Conservation (phyloP, 176 grass and related monocot species). For the Triticum aestivum region DNA sequence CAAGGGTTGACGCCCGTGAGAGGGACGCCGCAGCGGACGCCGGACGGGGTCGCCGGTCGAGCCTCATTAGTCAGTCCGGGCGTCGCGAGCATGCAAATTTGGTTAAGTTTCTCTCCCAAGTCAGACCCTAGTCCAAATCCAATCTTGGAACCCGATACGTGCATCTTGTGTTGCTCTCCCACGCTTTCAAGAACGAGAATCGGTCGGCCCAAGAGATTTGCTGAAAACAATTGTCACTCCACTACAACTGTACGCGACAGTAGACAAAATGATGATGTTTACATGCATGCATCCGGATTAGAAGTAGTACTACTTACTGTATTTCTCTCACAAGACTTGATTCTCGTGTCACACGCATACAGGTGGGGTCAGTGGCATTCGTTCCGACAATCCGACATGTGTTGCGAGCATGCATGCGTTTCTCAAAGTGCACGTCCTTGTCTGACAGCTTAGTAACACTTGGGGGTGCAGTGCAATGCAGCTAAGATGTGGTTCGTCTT, state of each 20-base stretch:
- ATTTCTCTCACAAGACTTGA: background rate
- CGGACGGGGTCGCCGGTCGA: background rate
- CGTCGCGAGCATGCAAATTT: background rate
- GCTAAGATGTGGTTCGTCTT: conserved; percentile 31
- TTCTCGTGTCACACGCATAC: background rate
- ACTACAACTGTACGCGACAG: background rate
- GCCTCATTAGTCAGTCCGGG: conserved; percentile 1
- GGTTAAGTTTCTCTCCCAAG: conserved; percentile 22
- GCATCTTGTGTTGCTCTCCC: background rate
- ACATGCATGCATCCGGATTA: background rate
- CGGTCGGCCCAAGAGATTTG: background rate
- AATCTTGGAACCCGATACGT: background rate
- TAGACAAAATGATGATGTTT: background rate
- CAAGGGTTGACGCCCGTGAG: conserved; percentile 15
- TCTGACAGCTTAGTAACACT: conserved; percentile 49
- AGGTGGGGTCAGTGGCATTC: background rate
- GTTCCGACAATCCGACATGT: background rate
- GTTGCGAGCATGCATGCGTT: background rate
- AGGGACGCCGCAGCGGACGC: conserved; percentile 36
- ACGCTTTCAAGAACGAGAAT: background rate
- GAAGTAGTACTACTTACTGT: background rate
- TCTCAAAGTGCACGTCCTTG: conserved; percentile 39
- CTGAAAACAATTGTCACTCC: background rate
- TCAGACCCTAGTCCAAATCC: conserved; percentile 21
- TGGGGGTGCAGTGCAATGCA: background rate